These are phyloP conservation scores for Coleophoma eucalyptorum DNA, from an alignment of 2,329 filamentous ascomycete genomes.

Conservation along the genomic window DNA sequence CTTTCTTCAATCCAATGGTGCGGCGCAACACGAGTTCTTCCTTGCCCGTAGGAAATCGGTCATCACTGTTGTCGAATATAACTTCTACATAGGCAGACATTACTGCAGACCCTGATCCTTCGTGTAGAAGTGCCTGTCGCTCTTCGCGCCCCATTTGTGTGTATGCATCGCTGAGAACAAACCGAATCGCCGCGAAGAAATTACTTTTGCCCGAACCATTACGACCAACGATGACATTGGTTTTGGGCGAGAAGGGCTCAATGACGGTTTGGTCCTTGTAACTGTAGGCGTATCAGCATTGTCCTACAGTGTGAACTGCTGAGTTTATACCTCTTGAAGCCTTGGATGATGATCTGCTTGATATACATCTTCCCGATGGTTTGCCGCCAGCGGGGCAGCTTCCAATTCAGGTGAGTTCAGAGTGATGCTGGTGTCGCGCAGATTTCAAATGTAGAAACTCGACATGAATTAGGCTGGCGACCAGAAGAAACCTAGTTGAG, in stretches of 20 bases:
- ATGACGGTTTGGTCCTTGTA: constrained; percentile 99
- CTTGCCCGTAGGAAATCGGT: constrained; percentile 89
- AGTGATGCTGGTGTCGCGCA: background rate
- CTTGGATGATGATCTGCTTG: constrained; percentile 99
- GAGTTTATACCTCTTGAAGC: constrained; percentile 84
- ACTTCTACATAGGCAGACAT: constrained; percentile 99
- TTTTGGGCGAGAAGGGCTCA: constrained; percentile 94
- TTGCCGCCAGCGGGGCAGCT: constrained; percentile 12
- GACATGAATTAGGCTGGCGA: too few species aligned
- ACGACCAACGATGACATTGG: constrained; percentile 97
- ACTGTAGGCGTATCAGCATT: constrained; percentile 43
- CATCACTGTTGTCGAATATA: constrained; percentile 96
- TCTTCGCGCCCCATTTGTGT: constrained; percentile 94
- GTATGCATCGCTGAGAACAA: constrained; percentile 97
- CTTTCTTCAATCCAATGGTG: constrained; percentile 96
- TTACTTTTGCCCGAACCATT: constrained; percentile 99
- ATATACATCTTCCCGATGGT: constrained; percentile 72
- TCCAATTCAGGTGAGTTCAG: background rate
- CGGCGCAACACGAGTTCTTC: constrained; percentile 87
- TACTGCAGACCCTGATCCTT: constrained; percentile 94
- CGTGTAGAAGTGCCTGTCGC: constrained; percentile 92
- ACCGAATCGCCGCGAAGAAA: constrained; percentile 98
- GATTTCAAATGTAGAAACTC: too few species aligned
- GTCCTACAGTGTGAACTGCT: background rate
- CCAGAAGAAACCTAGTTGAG: background rate